Conservation (phyloP, 257 asterid genomes). For the Fraxinus americana region DNA sequence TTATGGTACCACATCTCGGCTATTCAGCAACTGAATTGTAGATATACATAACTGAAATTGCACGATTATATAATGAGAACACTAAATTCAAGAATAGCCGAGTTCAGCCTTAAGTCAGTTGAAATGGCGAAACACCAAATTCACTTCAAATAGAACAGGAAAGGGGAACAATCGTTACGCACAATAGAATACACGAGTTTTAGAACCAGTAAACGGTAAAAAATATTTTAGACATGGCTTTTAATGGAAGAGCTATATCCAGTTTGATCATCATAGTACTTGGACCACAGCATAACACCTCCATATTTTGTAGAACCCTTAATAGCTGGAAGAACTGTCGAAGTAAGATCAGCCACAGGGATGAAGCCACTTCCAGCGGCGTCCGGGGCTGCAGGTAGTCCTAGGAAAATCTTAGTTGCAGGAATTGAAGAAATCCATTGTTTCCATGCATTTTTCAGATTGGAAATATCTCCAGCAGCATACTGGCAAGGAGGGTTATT, state of each 20-base stretch:
- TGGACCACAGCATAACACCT: conserved; percentile 74
- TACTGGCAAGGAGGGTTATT: conserved; percentile 53
- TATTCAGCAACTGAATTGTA: no score
- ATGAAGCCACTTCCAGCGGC: conserved; percentile 73
- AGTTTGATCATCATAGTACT: conserved; percentile 55
- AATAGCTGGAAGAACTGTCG: conserved; percentile 53
- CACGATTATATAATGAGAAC: no score
- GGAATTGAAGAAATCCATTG: conserved; percentile 49
- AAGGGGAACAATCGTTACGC: no score
- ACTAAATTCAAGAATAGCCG: no score
- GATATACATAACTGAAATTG: no score
- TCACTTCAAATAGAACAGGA: no score
- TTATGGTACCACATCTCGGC: no score
- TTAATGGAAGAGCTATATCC: conserved; percentile 61
- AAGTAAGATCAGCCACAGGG: conserved; percentile 44
- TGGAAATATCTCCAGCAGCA: conserved; percentile 20
- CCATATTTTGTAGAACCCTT: conserved; percentile 62
- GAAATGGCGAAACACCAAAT: no score
- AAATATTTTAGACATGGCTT: conserved; percentile 39
- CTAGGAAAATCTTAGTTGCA: conserved; percentile 53
- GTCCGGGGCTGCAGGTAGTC: conserved; percentile 61
- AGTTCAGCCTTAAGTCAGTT: no score
- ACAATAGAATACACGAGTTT: not conserved
- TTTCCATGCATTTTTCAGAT: conserved; percentile 40
- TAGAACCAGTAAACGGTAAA: not conserved